Evolutionary conservation across 2,329 filamentous ascomycete genomes (phyloP).

Genomic region (Penicillium olsonii): DNA sequence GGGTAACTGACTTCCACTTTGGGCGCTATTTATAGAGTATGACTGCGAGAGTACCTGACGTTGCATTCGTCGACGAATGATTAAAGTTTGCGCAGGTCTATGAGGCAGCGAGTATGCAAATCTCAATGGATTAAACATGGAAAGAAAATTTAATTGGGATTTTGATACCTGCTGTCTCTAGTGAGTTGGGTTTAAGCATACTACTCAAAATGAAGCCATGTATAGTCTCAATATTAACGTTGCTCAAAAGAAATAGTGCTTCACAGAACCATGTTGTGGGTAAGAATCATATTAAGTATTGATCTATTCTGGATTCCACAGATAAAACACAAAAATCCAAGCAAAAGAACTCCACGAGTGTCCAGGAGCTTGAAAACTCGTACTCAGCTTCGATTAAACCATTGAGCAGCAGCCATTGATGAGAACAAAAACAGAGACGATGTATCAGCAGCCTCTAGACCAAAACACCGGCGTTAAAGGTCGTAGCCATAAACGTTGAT

Average conservation of each 20-base stretch:
- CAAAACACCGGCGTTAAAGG: constrained; percentile 13
- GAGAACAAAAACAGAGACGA: neutral
- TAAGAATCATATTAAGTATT: constrained; percentile 20
- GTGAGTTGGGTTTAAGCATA: too few species aligned
- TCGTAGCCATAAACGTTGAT: constrained; percentile 9
- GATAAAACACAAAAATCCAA: constrained; percentile 7
- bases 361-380: constrained; percentile 2
- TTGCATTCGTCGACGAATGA: neutral
- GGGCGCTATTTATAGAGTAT: neutral
- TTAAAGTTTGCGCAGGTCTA: neutral
- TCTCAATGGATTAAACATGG: too few species aligned
- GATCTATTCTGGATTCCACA: constrained; percentile 8
- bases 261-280: too few species aligned
- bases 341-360: constrained; percentile 13
- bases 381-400: neutral
- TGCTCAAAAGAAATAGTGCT: too few species aligned
- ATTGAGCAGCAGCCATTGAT: constrained; percentile 12
- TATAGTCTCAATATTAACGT: too few species aligned
- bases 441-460: neutral
- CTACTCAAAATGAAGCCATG: too few species aligned
- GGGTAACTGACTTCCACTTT: neutral
- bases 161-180: too few species aligned
- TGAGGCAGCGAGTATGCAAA: neutral
- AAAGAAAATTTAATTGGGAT: too few species aligned
- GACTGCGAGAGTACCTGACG: neutral